These are phyloP conservation scores for Tetrahymena elliotti DNA, from an alignment of 73 alveolate species.

Conservation along the genomic window DNA sequence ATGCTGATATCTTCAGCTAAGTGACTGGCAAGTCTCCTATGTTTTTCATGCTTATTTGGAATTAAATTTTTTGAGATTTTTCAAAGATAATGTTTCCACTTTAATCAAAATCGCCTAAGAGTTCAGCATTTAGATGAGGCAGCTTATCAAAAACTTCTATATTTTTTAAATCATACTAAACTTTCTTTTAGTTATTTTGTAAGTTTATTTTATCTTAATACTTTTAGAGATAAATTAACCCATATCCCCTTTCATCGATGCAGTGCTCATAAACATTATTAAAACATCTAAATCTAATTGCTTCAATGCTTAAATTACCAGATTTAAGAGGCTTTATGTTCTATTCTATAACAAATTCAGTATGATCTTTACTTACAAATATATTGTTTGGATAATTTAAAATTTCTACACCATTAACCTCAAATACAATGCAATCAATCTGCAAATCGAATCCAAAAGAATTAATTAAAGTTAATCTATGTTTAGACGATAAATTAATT, in stretches of 20 bases:
- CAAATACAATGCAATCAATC: background rate
- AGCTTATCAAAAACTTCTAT: background rate
- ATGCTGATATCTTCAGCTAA: background rate
- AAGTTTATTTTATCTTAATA: background rate
- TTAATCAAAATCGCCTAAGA: background rate
- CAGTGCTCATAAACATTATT: background rate
- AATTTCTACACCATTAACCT: background rate
- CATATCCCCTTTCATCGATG: background rate
- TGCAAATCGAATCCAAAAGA: background rate
- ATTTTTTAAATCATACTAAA: background rate
- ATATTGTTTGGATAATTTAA: background rate
- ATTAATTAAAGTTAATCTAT: background rate
- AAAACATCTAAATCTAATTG: background rate
- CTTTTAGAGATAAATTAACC: background rate
- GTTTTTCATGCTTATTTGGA: background rate
- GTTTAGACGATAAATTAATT: no score
- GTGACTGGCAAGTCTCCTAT: background rate
- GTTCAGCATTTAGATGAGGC: background rate
- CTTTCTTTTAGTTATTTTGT: background rate
- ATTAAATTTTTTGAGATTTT: background rate
- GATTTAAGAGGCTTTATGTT: background rate
- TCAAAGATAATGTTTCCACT: background rate
- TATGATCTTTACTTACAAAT: background rate
- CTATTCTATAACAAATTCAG: background rate
- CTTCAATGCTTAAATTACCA: background rate